These are phyloP conservation scores for Cladophialophora bantiana DNA, from an alignment of 2,329 filamentous ascomycete species.

Conservation along the genomic window DNA sequence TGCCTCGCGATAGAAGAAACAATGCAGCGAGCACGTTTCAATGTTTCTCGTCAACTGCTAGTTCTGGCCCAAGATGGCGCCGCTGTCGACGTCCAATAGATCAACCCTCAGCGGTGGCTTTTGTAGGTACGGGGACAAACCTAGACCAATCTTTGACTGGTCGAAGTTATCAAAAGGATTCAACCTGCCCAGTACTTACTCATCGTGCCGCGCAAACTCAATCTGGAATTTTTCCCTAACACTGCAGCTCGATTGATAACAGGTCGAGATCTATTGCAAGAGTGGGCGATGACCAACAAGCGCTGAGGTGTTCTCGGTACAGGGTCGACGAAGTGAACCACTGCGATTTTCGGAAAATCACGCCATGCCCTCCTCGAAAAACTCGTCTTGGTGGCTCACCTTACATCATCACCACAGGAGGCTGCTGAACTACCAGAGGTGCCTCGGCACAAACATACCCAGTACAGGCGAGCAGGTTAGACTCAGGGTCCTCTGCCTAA, in stretches of 20 bases:
- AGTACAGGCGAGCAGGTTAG: neutral
- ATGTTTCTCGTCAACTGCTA: neutral
- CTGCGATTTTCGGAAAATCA: neutral
- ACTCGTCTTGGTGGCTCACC: neutral
- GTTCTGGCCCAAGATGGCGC: neutral
- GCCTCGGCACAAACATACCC: neutral
- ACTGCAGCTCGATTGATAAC: neutral
- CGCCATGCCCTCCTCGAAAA: neutral
- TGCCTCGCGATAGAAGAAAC: neutral
- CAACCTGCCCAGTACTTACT: neutral
- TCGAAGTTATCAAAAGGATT: neutral
- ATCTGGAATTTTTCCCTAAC: neutral
- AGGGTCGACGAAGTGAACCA: neutral
- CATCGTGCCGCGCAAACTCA: conserved; percentile 1
- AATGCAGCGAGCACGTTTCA: neutral
- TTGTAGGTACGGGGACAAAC: neutral
- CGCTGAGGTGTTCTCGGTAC: neutral
- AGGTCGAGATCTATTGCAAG: neutral
- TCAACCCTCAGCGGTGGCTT: neutral
- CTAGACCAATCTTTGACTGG: neutral
- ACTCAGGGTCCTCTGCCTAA: neutral
- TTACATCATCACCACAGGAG: neutral
- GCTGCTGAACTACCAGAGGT: neutral
- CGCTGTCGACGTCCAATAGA: neutral
- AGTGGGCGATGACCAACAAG: neutral